Conservation (phyloP, 2,329 filamentous ascomycete genomes). For the Diaporthe eres region DNA sequence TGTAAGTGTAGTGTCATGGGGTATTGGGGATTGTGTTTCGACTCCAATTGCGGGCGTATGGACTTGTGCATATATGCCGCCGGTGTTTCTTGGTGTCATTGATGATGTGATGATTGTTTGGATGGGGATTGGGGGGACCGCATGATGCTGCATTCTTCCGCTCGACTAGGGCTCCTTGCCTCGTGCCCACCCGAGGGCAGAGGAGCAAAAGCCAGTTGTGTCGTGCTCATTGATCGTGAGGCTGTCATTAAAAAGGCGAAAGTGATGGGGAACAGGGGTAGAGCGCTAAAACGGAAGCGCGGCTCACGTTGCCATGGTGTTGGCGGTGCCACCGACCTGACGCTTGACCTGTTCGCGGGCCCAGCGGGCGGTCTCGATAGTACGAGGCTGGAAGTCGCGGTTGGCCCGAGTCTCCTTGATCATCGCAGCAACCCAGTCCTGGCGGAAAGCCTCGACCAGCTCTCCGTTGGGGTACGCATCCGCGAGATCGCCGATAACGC, state of each 20-base stretch:
- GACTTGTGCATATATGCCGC: constrained; percentile 52
- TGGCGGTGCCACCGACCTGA: constrained; percentile 73
- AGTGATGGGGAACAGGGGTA: constrained; percentile 36
- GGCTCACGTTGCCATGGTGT: constrained; percentile 65
- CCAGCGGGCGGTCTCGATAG: constrained; percentile 96
- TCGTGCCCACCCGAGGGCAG: not conserved
- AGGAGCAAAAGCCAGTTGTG: constrained; percentile 33
- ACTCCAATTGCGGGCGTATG: constrained; percentile 49
- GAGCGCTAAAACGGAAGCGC: constrained; percentile 11
- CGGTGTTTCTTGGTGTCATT: constrained; percentile 46
- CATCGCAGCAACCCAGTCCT: constrained; percentile 90
- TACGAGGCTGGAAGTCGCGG: constrained; percentile 86
- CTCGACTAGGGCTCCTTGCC: constrained; percentile 15
- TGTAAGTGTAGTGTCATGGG: constrained; percentile 46
- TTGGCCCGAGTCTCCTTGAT: constrained; percentile 94
- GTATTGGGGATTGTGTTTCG: constrained; percentile 45
- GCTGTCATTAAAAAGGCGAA: constrained; percentile 41
- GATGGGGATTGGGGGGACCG: constrained; percentile 15
- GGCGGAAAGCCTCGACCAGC: constrained; percentile 85
- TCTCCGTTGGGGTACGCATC: constrained; percentile 95
- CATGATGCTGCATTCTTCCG: constrained; percentile 39
- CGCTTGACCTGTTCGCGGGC: constrained; percentile 97
- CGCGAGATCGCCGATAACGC: constrained; percentile 95
- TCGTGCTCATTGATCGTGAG: constrained; percentile 35
- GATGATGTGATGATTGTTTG: constrained; percentile 39